Evolutionary conservation across 805 yeast species (phyloP), one percentile per base, ranked within the genome.

Genomic region (Diddensiella transvaalensis): DNA sequence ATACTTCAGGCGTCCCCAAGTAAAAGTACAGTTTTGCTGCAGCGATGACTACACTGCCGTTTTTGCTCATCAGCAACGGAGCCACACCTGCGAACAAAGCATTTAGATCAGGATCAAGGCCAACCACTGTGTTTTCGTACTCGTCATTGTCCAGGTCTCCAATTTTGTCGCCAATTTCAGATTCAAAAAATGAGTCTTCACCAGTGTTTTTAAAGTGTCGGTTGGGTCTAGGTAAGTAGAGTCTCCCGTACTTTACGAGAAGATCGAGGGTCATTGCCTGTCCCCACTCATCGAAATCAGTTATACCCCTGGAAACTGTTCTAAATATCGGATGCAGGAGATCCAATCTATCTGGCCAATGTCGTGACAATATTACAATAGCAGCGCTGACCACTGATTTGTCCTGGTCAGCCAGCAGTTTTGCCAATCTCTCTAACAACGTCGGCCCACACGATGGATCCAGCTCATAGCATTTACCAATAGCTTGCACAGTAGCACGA

Each of bases 401-500:
- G 47, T 82, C 83, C 10, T 73, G 64, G 60, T 90, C 96, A n/a
- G 75, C 69, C 41, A 93, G 64, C 15, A 90, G 67, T 38, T 69
- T 69, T 17, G 72, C 65, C 40, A 90, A 64, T 32, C 73, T 64
- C 1, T 70, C 77, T 5, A 74, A 55, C 30, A 87, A 63, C 46
- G 81, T 85, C 5, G 69, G 71, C 18, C 68, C 65, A 30, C 71
- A 69, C 1, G 78, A 68, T 2, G 73, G 63, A 11, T 70, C 74
- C 5, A 74, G 67, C 47, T 70, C 72, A 51, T 64, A 70, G 23
- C 80, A 63, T 46, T 85, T 87, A 3, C 80, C 75, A 26, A 89
- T 72, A 0, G 96, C 86, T 42, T 84, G 73, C 1, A 91, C 89
- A 1, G 91, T 79, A 1, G 95, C 84, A 29, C 83, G 70, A 53